Evolutionary conservation across 148 eudicot genomes (phyloP).

Genomic region (Amaranthus hypochondriacus): DNA sequence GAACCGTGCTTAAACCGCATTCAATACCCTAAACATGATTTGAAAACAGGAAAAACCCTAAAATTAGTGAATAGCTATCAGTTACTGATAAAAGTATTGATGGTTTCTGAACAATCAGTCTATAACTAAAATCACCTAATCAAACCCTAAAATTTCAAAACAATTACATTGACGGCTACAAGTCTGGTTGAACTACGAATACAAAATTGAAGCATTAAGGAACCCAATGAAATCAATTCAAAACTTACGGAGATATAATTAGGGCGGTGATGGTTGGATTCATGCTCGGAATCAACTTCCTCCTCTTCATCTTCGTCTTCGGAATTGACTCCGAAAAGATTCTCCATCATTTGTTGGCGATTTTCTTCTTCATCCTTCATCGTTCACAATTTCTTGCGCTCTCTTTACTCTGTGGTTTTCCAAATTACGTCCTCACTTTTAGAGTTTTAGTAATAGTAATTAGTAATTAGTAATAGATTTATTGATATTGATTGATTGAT

Average conservation of each 20-base stretch:
- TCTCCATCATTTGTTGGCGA: constrained; percentile 95
- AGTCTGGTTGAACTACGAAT: no score
- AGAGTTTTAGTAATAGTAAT: no score
- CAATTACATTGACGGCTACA: not conserved
- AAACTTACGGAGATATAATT: constrained; percentile 56
- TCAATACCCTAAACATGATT: no score
- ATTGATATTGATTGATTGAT: no score
- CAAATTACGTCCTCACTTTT: no score
- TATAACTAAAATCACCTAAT: not conserved
- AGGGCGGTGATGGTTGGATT: constrained; percentile 83
- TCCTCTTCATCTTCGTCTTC: constrained; percentile 88
- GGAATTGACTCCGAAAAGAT: constrained; percentile 93
- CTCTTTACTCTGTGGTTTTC: not conserved
- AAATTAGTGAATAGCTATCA: no score
- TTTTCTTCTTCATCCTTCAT: constrained; percentile 67
- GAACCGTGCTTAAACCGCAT: no score
- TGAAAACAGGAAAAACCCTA: no score
- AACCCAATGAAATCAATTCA: not conserved
- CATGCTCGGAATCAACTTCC: constrained; percentile 91
- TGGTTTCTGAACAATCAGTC: no score
- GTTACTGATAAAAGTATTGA: no score
- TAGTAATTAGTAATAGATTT: no score
- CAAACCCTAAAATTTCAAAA: constrained; percentile 8
- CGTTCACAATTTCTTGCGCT: constrained; percentile 25
- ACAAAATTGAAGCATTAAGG: not conserved